Evolutionary conservation across 1,139 yeast species (phyloP).

Genomic region (Kurtzmaniella quercitrusa): DNA sequence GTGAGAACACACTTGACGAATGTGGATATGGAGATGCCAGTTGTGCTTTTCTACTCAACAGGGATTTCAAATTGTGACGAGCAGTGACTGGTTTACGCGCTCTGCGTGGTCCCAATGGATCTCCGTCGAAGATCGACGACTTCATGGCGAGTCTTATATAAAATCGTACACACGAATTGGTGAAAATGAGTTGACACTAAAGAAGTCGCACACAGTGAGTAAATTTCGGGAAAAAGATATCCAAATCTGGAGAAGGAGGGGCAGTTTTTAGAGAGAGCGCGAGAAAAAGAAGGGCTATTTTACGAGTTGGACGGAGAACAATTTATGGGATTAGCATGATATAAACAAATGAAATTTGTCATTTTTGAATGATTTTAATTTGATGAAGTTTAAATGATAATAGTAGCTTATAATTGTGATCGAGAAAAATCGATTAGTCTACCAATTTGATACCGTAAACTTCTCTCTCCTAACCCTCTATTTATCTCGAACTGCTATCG

Average conservation of each 20-base stretch:
- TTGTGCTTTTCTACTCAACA: conserved; percentile 5
- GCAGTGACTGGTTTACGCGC: conserved; percentile 6
- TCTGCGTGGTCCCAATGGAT: conserved; percentile 12
- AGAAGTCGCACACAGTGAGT: background rate
- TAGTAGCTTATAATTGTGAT: too few species aligned
- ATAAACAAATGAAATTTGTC: too few species aligned
- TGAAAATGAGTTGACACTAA: background rate
- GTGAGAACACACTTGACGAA: conserved; percentile 2
- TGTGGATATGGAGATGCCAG: conserved; percentile 8
- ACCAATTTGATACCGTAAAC: too few species aligned
- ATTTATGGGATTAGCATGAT: too few species aligned
- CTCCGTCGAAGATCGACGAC: conserved; percentile 34
- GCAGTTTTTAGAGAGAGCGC: too few species aligned
- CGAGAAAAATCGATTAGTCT: too few species aligned
- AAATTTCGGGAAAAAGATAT: conserved; percentile 8
- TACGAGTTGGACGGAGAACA: too few species aligned
- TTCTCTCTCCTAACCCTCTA: too few species aligned
- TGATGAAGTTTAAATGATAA: too few species aligned
- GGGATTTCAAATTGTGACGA: background rate
- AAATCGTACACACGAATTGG: background rate
- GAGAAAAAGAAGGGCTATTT: too few species aligned
- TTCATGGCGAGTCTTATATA: conserved; percentile 20
- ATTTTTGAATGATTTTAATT: too few species aligned
- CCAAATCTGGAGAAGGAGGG: conserved; percentile 4
- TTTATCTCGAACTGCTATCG: too few species aligned